Conservation (phyloP, 1,139 yeast genomes). For the Zygoascus hellenicus region DNA sequence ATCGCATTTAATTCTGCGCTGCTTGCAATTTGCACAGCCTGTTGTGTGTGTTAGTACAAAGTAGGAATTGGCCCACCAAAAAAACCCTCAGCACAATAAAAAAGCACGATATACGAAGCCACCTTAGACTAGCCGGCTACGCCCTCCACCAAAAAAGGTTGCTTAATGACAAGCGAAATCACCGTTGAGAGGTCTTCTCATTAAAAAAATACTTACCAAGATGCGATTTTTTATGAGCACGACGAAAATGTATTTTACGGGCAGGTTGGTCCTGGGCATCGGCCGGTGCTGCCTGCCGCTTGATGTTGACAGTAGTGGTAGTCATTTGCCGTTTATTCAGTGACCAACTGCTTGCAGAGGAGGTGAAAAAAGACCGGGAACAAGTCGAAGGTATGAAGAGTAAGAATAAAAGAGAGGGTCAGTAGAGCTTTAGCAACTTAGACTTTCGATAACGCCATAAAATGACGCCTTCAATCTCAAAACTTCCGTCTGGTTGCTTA, state of each 20-base stretch:
- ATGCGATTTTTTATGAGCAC: constrained; percentile 61
- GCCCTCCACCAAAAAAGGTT: not conserved
- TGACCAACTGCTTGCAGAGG: too few relatives aligned
- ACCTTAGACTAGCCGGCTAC: not conserved
- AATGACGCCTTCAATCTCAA: too few relatives aligned
- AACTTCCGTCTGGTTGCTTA: too few relatives aligned
- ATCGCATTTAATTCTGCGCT: constrained; percentile 62
- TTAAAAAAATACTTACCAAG: constrained; percentile 26
- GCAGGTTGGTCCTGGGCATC: constrained; percentile 3
- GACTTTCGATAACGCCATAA: too few relatives aligned
- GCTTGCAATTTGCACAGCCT: constrained; percentile 60
- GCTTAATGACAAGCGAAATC: too few relatives aligned
- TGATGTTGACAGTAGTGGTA: not conserved
- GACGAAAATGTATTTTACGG: constrained; percentile 30
- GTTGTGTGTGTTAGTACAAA: constrained; percentile 22
- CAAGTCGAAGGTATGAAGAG: too few relatives aligned
- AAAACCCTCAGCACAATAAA: not conserved
- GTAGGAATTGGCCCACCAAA: not conserved
- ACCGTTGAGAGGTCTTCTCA: too few relatives aligned
- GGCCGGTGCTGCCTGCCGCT: constrained; percentile 1
- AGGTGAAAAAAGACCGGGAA: too few relatives aligned
- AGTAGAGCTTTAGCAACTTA: too few relatives aligned
- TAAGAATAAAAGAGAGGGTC: too few relatives aligned
- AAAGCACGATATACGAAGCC: not conserved
- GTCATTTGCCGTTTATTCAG: not conserved